Percentiles rank a stretch among this genome's conserved stretches.
phyloP scores from a whole-genome alignment of 2,329 filamentous ascomycete species.

The Juglanconis oblonga region DNA sequence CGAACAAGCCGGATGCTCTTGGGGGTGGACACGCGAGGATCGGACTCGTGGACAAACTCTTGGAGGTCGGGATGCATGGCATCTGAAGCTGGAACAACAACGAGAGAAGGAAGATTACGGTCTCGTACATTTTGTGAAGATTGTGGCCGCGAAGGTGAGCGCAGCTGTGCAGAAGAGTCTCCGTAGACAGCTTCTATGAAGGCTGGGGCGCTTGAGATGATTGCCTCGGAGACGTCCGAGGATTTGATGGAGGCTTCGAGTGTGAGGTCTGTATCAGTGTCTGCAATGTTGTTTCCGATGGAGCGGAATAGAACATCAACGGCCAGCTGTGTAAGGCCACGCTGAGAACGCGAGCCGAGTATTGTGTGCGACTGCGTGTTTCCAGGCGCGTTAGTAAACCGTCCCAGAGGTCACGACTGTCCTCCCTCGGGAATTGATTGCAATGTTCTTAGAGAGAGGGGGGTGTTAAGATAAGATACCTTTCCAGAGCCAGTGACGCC shows the following conservation, averaged over 20 bases:
- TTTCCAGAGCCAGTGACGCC: slow-evolving; percentile 96
- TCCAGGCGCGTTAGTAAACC: background rate
- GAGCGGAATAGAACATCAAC: slow-evolving; percentile 88
- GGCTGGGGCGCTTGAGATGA: slow-evolving; percentile 67
- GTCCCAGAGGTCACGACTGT: background rate
- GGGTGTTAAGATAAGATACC: slow-evolving; percentile 45
- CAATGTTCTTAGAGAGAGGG: too few species aligned
- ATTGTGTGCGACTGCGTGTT: slow-evolving; percentile 82
- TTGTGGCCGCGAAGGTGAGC: slow-evolving; percentile 61
- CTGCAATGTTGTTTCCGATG: slow-evolving; percentile 68
- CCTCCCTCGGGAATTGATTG: too few species aligned
- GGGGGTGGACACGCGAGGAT: slow-evolving; percentile 28
- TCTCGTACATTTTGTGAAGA: slow-evolving; percentile 67
- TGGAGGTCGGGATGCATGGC: background rate
- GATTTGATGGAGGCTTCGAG: slow-evolving; percentile 72
- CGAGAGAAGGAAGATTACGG: slow-evolving; percentile 30
- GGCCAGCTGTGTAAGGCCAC: slow-evolving; percentile 86
- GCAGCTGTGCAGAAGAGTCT: slow-evolving; percentile 56
- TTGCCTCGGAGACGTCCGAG: slow-evolving; percentile 78
- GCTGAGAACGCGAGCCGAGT: slow-evolving; percentile 79
- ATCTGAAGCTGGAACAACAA: background rate
- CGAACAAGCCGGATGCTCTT: slow-evolving; percentile 45
- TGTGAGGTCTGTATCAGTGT: slow-evolving; percentile 53
- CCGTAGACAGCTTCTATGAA: slow-evolving; percentile 79
- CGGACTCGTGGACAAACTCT: background rate